These are phyloP conservation scores for Zygosaccharomyces gambellarensis DNA, from an alignment of 805 yeast species.

Conservation along the genomic window DNA sequence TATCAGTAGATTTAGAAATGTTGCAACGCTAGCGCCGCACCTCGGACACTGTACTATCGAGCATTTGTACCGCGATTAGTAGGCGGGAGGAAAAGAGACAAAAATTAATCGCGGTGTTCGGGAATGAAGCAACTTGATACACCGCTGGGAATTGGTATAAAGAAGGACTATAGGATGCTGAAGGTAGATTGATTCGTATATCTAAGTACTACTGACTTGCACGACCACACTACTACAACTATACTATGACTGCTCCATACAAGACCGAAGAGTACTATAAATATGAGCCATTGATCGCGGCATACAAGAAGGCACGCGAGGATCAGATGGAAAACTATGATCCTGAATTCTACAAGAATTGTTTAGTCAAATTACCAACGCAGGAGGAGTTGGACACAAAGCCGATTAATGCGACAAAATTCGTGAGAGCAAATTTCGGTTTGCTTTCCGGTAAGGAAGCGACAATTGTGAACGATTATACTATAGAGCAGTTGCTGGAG, in stretches of 20 bases:
- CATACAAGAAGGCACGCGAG: constrained; percentile 21
- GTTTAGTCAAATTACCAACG: constrained; percentile 18
- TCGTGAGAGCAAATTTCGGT: constrained; percentile 15
- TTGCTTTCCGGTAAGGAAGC: constrained; percentile 36
- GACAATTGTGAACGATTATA: constrained; percentile 39
- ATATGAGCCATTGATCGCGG: constrained; percentile 19
- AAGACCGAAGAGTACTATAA: constrained; percentile 10
- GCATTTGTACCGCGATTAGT: neutral
- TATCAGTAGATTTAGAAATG: neutral
- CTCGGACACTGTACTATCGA: neutral
- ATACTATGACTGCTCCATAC: neutral
- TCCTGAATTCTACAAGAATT: constrained; percentile 18
- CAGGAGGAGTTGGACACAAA: constrained; percentile 21
- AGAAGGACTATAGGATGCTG: neutral
- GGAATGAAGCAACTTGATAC: neutral
- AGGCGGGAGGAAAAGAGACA: too few relatives aligned
- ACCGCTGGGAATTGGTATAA: neutral
- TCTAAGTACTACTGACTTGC: neutral
- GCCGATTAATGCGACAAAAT: constrained; percentile 21
- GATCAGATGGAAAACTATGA: constrained; percentile 22
- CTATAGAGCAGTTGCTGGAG: constrained; percentile 39
- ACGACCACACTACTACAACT: neutral
- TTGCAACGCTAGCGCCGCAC: neutral
- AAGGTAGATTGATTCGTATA: neutral
- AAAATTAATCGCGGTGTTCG: too few relatives aligned